Evolutionary conservation across 306 rosid genomes (phyloP).

Genomic region (Hippophae tibetana): DNA sequence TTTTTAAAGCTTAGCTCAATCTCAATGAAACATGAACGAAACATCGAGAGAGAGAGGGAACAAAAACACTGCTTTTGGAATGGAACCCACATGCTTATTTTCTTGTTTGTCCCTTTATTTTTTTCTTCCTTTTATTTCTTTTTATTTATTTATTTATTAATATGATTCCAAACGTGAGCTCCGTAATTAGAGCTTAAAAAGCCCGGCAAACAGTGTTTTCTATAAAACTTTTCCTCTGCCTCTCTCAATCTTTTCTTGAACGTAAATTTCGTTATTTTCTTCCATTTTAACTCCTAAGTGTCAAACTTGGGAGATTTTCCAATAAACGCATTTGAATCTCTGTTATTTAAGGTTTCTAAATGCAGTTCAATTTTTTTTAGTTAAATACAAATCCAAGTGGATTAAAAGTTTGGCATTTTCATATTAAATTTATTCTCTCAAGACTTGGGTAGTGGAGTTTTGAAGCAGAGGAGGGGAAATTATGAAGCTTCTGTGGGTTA

Average conservation of each 20-base stretch:
- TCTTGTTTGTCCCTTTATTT: background rate
- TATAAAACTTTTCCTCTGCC: conserved; percentile 11
- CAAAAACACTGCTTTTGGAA: too few species aligned
- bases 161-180: conserved; percentile 40
- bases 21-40: too few species aligned
- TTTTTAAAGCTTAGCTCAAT: too few species aligned
- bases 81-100: too few species aligned
- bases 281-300: conserved; percentile 22
- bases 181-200: conserved; percentile 27
- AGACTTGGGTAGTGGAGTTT: conserved; percentile 9
- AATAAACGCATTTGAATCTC: conserved; percentile 11
- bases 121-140: background rate
- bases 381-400: background rate
- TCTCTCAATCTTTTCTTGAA: too few species aligned
- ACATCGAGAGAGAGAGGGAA: too few species aligned
- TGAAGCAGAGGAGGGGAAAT: conserved; percentile 17
- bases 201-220: conserved; percentile 29
- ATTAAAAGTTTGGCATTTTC: background rate
- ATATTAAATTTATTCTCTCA: conserved; percentile 2
- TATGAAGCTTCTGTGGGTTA: conserved; percentile 37
- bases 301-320: background rate
- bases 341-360: background rate
- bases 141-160: background rate
- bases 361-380: background rate
- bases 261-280: background rate